These are phyloP conservation scores for Epichloe glyceriae DNA, from an alignment of 2,329 filamentous ascomycete species.

Conservation along the genomic window DNA sequence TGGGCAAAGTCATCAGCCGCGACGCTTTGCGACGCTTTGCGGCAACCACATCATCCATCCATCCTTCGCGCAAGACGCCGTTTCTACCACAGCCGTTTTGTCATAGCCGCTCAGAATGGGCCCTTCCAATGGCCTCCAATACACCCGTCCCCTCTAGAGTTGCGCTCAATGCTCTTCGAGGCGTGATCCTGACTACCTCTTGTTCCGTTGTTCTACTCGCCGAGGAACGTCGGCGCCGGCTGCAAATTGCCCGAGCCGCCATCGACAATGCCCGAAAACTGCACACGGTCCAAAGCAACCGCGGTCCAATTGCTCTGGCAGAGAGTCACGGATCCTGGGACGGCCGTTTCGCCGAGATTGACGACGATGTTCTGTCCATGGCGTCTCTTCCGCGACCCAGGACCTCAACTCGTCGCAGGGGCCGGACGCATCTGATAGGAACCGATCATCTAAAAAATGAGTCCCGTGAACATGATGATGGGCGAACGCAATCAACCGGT, in stretches of 20 bases:
- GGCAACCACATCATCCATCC: not conserved
- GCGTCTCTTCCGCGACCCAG: slow-evolving; percentile 9
- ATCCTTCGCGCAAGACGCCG: not conserved
- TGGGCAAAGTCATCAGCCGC: not conserved
- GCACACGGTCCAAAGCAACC: slow-evolving; percentile 24
- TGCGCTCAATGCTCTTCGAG: slow-evolving; percentile 41
- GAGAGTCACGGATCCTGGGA: slow-evolving; percentile 13
- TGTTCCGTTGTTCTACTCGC: slow-evolving; percentile 42
- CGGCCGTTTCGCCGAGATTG: slow-evolving; percentile 9
- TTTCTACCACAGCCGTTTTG: not conserved
- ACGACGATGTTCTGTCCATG: slow-evolving; percentile 13
- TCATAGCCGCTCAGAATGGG: slow-evolving; percentile 11
- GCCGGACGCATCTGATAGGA: slow-evolving; percentile 7
- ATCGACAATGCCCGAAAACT: slow-evolving; percentile 40
- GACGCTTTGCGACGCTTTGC: slow-evolving; percentile 1
- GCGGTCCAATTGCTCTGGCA: slow-evolving; percentile 16
- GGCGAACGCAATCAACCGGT: not conserved
- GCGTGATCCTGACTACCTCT: slow-evolving; percentile 42
- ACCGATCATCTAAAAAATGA: not conserved
- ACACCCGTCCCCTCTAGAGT: slow-evolving; percentile 41
- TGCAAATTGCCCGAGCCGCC: slow-evolving; percentile 35
- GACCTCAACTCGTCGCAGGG: slow-evolving; percentile 17
- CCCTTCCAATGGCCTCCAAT: slow-evolving; percentile 29
- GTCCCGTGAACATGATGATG: not conserved
- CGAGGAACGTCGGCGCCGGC: slow-evolving; percentile 43